These are phyloP conservation scores for Geotrichum siamense DNA, from an alignment of 1,139 yeast genomes.

Conservation along the genomic window DNA sequence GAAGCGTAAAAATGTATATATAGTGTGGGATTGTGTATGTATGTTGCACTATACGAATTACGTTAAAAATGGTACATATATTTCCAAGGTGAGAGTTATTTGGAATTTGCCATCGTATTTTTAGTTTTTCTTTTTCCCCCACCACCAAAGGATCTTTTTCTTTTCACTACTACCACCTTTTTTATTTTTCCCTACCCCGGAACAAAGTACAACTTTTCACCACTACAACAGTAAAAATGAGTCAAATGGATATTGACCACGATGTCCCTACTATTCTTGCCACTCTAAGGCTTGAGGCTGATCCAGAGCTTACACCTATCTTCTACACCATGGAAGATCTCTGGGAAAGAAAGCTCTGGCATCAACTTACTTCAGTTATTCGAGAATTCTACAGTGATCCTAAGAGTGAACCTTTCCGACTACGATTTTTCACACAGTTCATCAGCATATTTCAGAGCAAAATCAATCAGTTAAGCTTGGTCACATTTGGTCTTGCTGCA, in stretches of 20 bases:
- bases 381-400: constrained; percentile 53
- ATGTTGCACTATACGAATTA: background rate
- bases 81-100: too few relatives aligned
- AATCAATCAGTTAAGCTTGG: constrained; percentile 71
- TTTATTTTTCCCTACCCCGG: background rate
- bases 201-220: background rate
- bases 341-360: constrained; percentile 77
- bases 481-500: constrained; percentile 62
- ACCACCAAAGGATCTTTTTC: background rate
- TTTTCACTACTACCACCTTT: background rate
- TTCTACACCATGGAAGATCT: constrained; percentile 75
- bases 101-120: background rate
- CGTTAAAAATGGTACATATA: background rate
- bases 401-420: constrained; percentile 47
- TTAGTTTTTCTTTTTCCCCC: background rate
- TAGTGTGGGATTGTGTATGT: too few relatives aligned
- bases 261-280: constrained; percentile 56
- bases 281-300: constrained; percentile 61
- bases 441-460: constrained; percentile 59
- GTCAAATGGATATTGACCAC: constrained; percentile 32
- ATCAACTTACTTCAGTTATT: constrained; percentile 68
- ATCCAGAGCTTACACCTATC: constrained; percentile 52
- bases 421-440: constrained; percentile 66
- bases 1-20: too few relatives aligned
- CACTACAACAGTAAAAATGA: constrained; percentile 7